Conservation (phyloP, 352 stramenopile species). For the Globisporangium orthogonon region DNA sequence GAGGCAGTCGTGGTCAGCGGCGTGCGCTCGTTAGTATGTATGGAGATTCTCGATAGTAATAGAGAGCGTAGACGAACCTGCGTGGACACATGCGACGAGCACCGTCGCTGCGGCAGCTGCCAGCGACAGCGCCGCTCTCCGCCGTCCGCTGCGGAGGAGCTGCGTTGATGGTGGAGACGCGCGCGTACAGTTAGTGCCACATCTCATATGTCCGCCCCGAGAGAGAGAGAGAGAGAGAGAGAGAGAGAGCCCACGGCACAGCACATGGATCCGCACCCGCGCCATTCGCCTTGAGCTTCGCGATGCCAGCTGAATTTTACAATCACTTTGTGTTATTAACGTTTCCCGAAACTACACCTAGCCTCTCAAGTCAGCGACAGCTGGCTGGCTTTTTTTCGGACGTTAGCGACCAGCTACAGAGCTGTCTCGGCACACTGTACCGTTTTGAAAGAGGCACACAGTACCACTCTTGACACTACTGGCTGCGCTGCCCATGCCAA, state of each 20-base stretch:
- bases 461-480: no score
- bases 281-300: background rate
- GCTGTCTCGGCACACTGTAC: no score
- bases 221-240: background rate
- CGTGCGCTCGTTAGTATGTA: background rate
- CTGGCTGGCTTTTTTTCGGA: no score
- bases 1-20: background rate
- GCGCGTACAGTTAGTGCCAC: background rate
- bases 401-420: no score
- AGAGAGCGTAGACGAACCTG: background rate
- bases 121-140: conserved; percentile 5
- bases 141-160: conserved; percentile 5
- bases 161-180: background rate
- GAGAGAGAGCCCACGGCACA: no score
- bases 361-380: background rate
- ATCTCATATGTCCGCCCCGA: no score
- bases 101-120: conserved; percentile 1
- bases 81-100: conserved; percentile 7
- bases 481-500: no score
- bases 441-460: no score
- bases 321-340: no score
- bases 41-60: background rate
- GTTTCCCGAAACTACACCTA: no score
- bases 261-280: background rate
- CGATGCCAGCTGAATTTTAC: background rate